Evolutionary conservation across 441 rosid species (phyloP).

Genomic region (Capsella rubella): DNA sequence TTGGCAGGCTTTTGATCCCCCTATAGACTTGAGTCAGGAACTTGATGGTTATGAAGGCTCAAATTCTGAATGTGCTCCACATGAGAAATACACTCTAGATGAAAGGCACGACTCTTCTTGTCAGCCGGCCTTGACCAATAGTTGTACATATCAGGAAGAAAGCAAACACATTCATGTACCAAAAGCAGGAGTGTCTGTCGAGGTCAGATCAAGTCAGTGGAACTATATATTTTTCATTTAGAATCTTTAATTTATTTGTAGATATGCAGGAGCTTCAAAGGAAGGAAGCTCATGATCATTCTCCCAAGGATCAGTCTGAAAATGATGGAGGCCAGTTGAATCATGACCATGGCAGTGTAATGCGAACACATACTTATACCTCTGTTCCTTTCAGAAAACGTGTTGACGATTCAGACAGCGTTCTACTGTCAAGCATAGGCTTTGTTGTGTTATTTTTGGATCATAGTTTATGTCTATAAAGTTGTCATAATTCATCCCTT

Average conservation of each 20-base stretch:
- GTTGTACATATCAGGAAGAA: conserved; percentile 48
- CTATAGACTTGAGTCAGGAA: conserved; percentile 91
- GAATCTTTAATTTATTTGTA: conserved; percentile 51
- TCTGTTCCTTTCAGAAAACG: conserved; percentile 21
- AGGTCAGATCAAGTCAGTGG: conserved; percentile 45
- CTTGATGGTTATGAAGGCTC: conserved; percentile 58
- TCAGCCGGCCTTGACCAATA: conserved; percentile 53
- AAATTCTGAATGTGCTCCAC: conserved; percentile 50
- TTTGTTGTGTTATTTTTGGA: conserved; percentile 9
- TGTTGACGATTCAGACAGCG: conserved; percentile 4
- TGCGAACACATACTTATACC: conserved; percentile 36
- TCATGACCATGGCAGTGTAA: conserved; percentile 70
- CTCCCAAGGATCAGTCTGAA: conserved; percentile 45
- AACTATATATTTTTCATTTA: conserved; percentile 40
- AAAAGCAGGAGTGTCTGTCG: conserved; percentile 36
- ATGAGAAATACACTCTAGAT: conserved; percentile 54
- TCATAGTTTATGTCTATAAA: conserved; percentile 6
- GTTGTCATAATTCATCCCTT: conserved; percentile 20
- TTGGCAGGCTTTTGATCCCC: conserved; percentile 95
- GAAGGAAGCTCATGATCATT: conserved; percentile 50
- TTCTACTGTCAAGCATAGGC: conserved; percentile 17
- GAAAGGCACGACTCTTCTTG: conserved; percentile 55
- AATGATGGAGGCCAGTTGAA: conserved; percentile 48
- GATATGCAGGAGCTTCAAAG: conserved; percentile 65
- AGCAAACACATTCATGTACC: conserved; percentile 41